Conservation (phyloP, 2,329 filamentous ascomycete genomes). For the Ustulina deusta region DNA sequence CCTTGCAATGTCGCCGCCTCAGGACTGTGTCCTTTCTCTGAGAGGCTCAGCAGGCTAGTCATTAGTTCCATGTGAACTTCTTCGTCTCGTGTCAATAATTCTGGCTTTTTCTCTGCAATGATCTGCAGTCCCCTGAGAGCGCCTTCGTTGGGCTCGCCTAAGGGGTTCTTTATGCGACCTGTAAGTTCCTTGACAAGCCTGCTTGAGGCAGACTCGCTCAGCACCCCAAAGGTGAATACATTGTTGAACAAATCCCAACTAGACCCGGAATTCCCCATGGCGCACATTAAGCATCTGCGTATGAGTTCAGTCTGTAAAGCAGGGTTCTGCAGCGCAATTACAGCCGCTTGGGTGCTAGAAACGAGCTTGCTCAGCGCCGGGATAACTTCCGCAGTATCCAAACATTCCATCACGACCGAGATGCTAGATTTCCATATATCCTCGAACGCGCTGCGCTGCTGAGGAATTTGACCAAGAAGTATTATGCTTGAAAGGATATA, state of each 20-base stretch:
- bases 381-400: slow-evolving; percentile 49
- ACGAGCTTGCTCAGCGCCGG: slow-evolving; percentile 60
- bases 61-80: slow-evolving; percentile 63
- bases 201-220: slow-evolving; percentile 54
- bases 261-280: slow-evolving; percentile 50
- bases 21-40: slow-evolving; percentile 59
- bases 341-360: slow-evolving; percentile 56
- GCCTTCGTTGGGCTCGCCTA: slow-evolving; percentile 44
- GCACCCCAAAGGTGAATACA: slow-evolving; percentile 57
- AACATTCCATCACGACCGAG: slow-evolving; percentile 54
- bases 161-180: slow-evolving; percentile 39
- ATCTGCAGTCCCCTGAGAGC: slow-evolving; percentile 61
- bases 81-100: slow-evolving; percentile 59
- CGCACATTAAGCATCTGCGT: slow-evolving; percentile 55
- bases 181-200: slow-evolving; percentile 53
- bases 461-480: slow-evolving; percentile 60
- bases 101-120: slow-evolving; percentile 59
- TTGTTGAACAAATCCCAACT: slow-evolving; percentile 63
- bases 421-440: slow-evolving; percentile 61
- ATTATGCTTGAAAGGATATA: slow-evolving; percentile 75
- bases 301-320: slow-evolving; percentile 63
- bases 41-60: slow-evolving; percentile 64
- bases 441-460: slow-evolving; percentile 54
- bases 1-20: slow-evolving; percentile 59
- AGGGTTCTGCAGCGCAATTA: slow-evolving; percentile 55